phyloP scores from a whole-genome alignment of 768 basidiomycete species.

The Suillus subluteus region DNA sequence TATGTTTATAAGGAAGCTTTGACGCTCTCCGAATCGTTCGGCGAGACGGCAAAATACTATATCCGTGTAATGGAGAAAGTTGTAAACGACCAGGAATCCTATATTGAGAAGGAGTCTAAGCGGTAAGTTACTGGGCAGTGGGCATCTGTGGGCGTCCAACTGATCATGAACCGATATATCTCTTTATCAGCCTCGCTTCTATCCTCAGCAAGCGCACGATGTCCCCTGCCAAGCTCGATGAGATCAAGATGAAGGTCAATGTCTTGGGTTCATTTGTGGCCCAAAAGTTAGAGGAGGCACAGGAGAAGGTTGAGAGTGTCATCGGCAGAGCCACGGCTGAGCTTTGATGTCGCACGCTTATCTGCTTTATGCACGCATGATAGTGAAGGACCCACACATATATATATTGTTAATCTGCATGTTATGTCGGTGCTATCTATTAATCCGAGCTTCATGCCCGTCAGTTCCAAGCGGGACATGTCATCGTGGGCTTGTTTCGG shows the following conservation, averaged over 20 bases:
- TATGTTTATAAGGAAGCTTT: slow-evolving; percentile 70
- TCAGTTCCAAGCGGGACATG: neutral
- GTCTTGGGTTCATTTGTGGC: slow-evolving; percentile 67
- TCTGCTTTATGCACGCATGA: slow-evolving; percentile 5
- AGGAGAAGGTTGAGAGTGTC: slow-evolving; percentile 39
- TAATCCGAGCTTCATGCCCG: slow-evolving; percentile 17
- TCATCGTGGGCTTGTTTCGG: neutral
- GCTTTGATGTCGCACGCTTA: slow-evolving; percentile 36
- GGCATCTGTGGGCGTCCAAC: neutral
- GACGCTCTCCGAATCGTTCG: slow-evolving; percentile 49
- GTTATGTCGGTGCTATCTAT: slow-evolving; percentile 15
- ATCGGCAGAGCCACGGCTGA: slow-evolving; percentile 41
- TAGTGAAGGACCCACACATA: slow-evolving; percentile 17
- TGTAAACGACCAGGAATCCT: slow-evolving; percentile 66
- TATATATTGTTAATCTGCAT: slow-evolving; percentile 24
- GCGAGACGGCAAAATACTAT: slow-evolving; percentile 73
- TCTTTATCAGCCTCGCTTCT: slow-evolving; percentile 58
- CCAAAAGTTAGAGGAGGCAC: slow-evolving; percentile 33
- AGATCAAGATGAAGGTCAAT: slow-evolving; percentile 92
- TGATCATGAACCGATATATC: slow-evolving; percentile 15
- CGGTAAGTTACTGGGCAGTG: slow-evolving; percentile 53
- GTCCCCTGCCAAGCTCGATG: slow-evolving; percentile 80
- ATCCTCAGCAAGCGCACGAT: slow-evolving; percentile 83
- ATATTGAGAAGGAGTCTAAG: slow-evolving; percentile 83
- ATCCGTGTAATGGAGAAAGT: slow-evolving; percentile 91